Percentiles rank a stretch among this genome's conserved stretches.
Evolutionary conservation across 805 yeast genomes (phyloP).

Genomic region (Starmerella gropengiesseri): DNA sequence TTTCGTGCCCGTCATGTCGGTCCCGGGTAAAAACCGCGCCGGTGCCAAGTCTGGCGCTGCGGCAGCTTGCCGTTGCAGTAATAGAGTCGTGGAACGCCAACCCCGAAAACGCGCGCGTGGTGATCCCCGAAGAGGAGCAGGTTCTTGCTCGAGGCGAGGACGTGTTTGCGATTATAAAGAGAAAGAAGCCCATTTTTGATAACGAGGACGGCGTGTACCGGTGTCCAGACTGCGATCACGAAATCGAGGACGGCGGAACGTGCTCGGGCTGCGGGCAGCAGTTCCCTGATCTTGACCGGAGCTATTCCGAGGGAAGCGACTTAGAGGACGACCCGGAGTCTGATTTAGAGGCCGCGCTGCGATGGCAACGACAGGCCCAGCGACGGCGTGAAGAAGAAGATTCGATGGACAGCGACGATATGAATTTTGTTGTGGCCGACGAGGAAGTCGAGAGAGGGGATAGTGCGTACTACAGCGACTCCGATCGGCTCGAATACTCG

Average conservation of each 20-base stretch:
- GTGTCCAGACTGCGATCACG: constrained; percentile 62
- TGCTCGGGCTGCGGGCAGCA: constrained; percentile 46
- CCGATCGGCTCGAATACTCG: constrained; percentile 10
- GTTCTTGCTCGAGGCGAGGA: not conserved
- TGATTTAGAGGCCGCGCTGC: not conserved
- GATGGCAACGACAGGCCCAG: not conserved
- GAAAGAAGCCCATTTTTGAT: constrained; percentile 36
- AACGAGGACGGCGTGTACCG: constrained; percentile 54
- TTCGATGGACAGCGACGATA: constrained; percentile 7
- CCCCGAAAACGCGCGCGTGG: not conserved
- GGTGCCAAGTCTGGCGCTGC: constrained; percentile 16
- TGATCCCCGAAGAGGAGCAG: not conserved
- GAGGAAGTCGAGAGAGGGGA: constrained; percentile 3
- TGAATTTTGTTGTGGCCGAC: constrained; percentile 5
- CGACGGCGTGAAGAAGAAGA: constrained; percentile 7
- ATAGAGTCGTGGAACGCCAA: constrained; percentile 15
- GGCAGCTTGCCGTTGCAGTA: constrained; percentile 14
- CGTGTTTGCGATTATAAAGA: constrained; percentile 1
- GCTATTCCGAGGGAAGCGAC: constrained; percentile 8
- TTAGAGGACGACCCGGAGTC: not conserved
- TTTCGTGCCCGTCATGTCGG: constrained; percentile 25
- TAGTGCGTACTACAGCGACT: not conserved
- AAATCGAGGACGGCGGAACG: constrained; percentile 41
- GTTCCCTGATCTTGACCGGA: constrained; percentile 5
- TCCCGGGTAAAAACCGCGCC: constrained; percentile 16